Base-by-base conservation (phyloP, 1,284 basidiomycete genomes). In the Fomitiporia mediterranea region DNA sequence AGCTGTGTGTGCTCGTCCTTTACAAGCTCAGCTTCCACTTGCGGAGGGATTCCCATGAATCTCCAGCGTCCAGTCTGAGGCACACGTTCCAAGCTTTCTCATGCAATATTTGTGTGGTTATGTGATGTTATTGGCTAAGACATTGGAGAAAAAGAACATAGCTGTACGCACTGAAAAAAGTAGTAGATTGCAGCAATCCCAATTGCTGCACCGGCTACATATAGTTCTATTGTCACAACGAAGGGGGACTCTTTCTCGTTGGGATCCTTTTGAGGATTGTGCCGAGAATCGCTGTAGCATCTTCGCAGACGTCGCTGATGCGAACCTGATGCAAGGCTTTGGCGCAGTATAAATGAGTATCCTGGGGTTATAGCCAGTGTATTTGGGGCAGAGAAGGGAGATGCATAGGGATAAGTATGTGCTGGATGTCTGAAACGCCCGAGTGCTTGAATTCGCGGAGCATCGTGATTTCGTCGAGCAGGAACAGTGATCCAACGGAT, bases 61-160 rank as follows among this genome's bases (percentile, higher is more conserved):
- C 93, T 72, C 78, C 84, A 85, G 56, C 93, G 71, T 0, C 91
- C 91, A 0, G 92, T 94, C 64, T 91, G 84, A 3, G 88, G 85
- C 0, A 91, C 87, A 64, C 81, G 77, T 66, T 94, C 91, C 17
- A 92, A 73, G 65, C 91, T 94, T 60, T 28, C 15, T 9, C 25
- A n/a, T 6, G 15, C 0, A 30, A 46, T 30, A 15, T 34, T 6
- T 34, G 32, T 34, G 32, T 34, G 32, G 7, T 6, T 6, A 34
- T 34, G 6, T 6, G 6, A 34, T 34, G 32, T 6, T 34, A 43
- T 51, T 60, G 30, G 58, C 50, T 53, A 43, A 35, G 21, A 15
- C 8, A 13, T 3, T 32, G 34, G 8, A 37, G 40, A 17, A 37
- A 50, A 38, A 37, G 30, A 34, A 34, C 21, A 11, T 30, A 19